These are phyloP conservation scores for Vigna mungo DNA, from an alignment of 306 rosid species.

Conservation along the genomic window DNA sequence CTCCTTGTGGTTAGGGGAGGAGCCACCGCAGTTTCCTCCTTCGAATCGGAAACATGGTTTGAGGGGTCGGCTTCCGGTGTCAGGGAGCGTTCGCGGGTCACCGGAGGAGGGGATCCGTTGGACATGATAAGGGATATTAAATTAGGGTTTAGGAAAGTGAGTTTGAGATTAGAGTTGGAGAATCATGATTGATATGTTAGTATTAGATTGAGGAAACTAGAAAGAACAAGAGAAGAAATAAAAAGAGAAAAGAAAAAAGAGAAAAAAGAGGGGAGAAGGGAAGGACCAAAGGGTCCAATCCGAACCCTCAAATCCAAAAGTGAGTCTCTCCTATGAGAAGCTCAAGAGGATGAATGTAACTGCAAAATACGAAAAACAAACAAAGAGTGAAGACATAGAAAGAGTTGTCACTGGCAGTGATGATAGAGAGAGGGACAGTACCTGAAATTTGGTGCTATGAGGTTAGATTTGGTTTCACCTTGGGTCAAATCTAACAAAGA, in stretches of 20 bases:
- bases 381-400: neutral
- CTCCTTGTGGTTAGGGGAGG: conserved; percentile 61
- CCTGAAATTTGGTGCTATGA: conserved; percentile 52
- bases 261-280: conserved; percentile 18
- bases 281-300: conserved; percentile 65
- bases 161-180: conserved; percentile 58
- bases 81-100: conserved; percentile 65
- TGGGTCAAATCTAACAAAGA: conserved; percentile 25
- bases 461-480: conserved; percentile 48
- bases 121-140: conserved; percentile 74
- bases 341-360: conserved; percentile 26
- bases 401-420: neutral
- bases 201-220: conserved; percentile 47
- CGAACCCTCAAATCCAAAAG: conserved; percentile 58
- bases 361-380: conserved; percentile 26
- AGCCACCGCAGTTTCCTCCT: conserved; percentile 52
- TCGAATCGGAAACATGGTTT: conserved; percentile 50
- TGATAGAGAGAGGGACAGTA: conserved; percentile 15
- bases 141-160: conserved; percentile 56
- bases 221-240: conserved; percentile 2
- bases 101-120: conserved; percentile 63
- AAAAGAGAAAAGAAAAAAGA: neutral
- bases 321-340: conserved; percentile 17
- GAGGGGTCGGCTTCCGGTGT: conserved; percentile 61
- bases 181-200: conserved; percentile 58